Percentiles rank a stretch among this genome's conserved stretches.
Conservation (phyloP, 441 rosid genomes). For the Arabidopsis hybrid region DNA sequence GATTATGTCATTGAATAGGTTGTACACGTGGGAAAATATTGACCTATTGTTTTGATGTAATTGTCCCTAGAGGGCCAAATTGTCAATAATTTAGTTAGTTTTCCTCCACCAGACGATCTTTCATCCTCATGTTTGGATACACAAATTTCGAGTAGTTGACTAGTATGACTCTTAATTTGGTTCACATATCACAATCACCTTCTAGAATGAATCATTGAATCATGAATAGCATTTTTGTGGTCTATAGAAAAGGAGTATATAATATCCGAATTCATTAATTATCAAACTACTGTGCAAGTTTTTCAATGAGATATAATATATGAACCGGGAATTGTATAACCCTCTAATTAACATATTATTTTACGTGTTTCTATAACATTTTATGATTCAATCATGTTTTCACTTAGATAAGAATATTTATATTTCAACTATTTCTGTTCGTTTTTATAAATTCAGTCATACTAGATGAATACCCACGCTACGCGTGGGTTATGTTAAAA, state of each 20-base stretch:
- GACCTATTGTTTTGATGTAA: slow-evolving; percentile 9
- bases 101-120: slow-evolving; percentile 17
- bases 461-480: no score
- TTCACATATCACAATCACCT: slow-evolving; percentile 24
- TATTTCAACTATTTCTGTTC: no score
- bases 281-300: no score
- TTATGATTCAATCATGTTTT: no score
- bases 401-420: no score
- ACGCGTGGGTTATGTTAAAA: no score
- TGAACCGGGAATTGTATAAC: no score
- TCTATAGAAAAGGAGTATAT: background rate
- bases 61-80: background rate
- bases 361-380: no score
- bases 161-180: background rate
- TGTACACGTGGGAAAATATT: slow-evolving; percentile 17
- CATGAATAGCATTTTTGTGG: slow-evolving; percentile 19
- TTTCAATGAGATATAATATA: no score
- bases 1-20: background rate
- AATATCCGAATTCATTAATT: background rate
- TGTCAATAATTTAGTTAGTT: slow-evolving; percentile 20
- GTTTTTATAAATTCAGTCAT: no score
- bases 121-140: slow-evolving; percentile 32
- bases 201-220: slow-evolving; percentile 9
- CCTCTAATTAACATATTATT: no score
- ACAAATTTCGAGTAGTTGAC: slow-evolving; percentile 20